Percentiles rank a stretch among this genome's conserved stretches.
Conservation (phyloP, 2,329 filamentous ascomycete genomes). For the Pseudocercospora pini-densiflorae region DNA sequence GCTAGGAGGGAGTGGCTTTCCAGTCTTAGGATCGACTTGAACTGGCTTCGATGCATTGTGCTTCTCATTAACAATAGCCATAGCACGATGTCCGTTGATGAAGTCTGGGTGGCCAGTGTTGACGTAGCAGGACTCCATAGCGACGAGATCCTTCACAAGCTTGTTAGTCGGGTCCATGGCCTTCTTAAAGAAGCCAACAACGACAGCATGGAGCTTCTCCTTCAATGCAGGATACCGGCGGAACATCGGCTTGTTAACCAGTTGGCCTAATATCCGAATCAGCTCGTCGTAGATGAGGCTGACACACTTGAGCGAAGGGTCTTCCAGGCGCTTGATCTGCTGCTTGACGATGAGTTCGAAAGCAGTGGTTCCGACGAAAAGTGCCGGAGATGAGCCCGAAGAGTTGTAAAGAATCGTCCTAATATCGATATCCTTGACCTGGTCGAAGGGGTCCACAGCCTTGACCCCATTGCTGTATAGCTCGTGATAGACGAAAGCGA, state of each 20-base stretch:
- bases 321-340: conserved; percentile 94
- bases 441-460: conserved; percentile 95
- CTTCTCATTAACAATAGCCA: conserved; percentile 97
- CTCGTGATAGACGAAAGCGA: conserved; percentile 99
- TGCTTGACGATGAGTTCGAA: conserved; percentile 99
- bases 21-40: conserved; percentile 97
- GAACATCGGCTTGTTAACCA: conserved; percentile 87
- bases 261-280: conserved; percentile 89
- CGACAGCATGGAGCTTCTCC: conserved; percentile 93
- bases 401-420: conserved; percentile 98
- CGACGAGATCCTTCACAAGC: conserved; percentile 86
- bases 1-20: conserved; percentile 79
- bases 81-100: conserved; percentile 92
- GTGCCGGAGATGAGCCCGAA: conserved; percentile 93
- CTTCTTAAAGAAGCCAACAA: conserved; percentile 96
- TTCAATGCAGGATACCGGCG: conserved; percentile 91
- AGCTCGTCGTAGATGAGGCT: conserved; percentile 97
- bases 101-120: conserved; percentile 99
- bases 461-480: conserved; percentile 97
- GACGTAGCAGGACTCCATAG: conserved; percentile 97
- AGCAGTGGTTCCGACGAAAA: conserved; percentile 97
- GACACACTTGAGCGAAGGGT: conserved; percentile 96
- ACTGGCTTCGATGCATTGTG: conserved; percentile 81
- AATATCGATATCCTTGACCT: conserved; percentile 97
- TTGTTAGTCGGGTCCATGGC: conserved; percentile 98